Conservation (phyloP, 495 filamentous ascomycete species). For the Apodospora peruviana region DNA sequence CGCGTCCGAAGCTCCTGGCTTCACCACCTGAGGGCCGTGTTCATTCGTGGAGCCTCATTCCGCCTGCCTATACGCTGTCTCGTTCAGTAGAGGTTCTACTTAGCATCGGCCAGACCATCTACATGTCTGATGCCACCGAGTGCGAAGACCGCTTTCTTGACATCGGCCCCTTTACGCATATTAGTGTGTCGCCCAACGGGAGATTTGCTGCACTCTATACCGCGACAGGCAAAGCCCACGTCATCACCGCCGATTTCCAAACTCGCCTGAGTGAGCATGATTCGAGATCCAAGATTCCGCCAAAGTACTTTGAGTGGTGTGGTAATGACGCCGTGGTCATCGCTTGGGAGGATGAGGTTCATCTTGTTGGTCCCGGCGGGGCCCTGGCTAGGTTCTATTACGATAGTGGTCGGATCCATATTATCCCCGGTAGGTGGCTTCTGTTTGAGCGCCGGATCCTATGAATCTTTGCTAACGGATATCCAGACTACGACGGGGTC, state of each 20-base stretch:
- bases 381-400: conserved; percentile 81
- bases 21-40: conserved; percentile 71
- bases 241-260: conserved; percentile 92
- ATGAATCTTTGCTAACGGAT: conserved; percentile 25
- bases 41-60: conserved; percentile 83
- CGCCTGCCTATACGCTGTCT: conserved; percentile 86
- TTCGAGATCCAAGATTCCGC: conserved; percentile 75
- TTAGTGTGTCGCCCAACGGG: conserved; percentile 85
- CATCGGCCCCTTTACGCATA: conserved; percentile 87
- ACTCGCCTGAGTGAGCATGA: conserved; percentile 88
- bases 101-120: conserved; percentile 78
- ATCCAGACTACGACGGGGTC: conserved; percentile 79
- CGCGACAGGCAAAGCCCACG: conserved; percentile 78
- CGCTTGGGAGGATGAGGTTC: conserved; percentile 98
- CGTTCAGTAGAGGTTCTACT: conserved; percentile 90
- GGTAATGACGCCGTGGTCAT: conserved; percentile 91
- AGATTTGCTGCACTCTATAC: conserved; percentile 84
- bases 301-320: conserved; percentile 90
- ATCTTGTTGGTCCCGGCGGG: conserved; percentile 81
- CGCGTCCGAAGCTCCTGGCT: conserved; percentile 77
- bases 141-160: conserved; percentile 86
- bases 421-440: conserved; percentile 63
- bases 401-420: conserved; percentile 74
- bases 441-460: not conserved
- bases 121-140: conserved; percentile 79